Conservation (phyloP, 1,139 yeast species). For the Geotrichum aggregatum region DNA sequence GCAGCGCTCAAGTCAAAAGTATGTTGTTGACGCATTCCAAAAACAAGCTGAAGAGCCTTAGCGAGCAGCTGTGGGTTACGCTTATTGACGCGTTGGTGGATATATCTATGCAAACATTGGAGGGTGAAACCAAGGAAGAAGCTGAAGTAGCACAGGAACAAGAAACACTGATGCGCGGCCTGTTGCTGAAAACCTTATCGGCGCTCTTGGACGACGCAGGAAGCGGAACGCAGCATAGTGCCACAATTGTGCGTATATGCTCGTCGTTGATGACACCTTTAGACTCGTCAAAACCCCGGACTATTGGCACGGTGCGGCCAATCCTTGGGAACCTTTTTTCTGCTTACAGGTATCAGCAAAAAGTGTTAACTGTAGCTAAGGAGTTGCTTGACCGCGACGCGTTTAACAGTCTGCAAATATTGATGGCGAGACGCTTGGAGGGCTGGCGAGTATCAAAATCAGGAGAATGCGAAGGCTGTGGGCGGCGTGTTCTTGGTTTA, state of each 20-base stretch:
- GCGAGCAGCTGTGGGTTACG: constrained; percentile 33
- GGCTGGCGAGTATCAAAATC: constrained; percentile 60
- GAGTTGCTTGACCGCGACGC: constrained; percentile 54
- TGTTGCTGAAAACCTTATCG: constrained; percentile 29
- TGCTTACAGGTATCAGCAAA: constrained; percentile 61
- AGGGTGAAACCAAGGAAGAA: not conserved
- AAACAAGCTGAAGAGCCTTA: constrained; percentile 10
- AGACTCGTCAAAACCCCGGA: constrained; percentile 25
- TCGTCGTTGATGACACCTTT: constrained; percentile 30
- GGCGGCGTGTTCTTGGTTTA: constrained; percentile 60
- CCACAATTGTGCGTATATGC: constrained; percentile 31
- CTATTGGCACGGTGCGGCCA: constrained; percentile 47
- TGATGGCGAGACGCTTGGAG: constrained; percentile 42
- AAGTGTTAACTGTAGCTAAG: constrained; percentile 52
- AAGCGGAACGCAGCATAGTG: constrained; percentile 26
- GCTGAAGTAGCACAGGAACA: constrained; percentile 6
- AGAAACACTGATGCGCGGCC: constrained; percentile 23
- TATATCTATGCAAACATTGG: constrained; percentile 18
- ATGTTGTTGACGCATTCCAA: not conserved
- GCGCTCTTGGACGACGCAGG: constrained; percentile 29
- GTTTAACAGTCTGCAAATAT: constrained; percentile 43
- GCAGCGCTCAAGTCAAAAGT: constrained; percentile 14
- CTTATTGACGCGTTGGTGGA: constrained; percentile 34
- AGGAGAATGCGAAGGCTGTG: constrained; percentile 67
- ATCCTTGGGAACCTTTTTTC: constrained; percentile 60